Conservation (phyloP, 805 yeast genomes). For the Yarrowia alimentaria region DNA sequence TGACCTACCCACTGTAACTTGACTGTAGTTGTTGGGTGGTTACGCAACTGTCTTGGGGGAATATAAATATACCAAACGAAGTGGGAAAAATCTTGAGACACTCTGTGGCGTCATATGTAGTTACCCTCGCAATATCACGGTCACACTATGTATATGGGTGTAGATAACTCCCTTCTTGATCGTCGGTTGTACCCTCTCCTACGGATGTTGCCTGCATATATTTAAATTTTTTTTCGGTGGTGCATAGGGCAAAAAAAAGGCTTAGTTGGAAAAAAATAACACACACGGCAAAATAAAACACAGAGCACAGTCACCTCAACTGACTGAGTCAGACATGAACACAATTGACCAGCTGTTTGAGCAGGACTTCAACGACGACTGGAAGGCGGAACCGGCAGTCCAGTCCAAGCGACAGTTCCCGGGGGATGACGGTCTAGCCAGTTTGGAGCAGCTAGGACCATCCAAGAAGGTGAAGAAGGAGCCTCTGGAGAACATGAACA, state of each 20-base stretch:
- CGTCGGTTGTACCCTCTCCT: not conserved
- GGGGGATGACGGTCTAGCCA: not conserved
- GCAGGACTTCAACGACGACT: constrained; percentile 26
- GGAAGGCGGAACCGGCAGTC: constrained; percentile 2
- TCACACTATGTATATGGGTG: too few species aligned
- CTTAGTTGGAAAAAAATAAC: not conserved
- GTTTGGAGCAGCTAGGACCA: too few species aligned
- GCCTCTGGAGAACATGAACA: not conserved
- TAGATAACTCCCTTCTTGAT: too few species aligned
- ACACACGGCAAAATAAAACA: not conserved
- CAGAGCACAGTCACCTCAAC: not conserved
- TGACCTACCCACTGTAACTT: too few species aligned
- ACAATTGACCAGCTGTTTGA: constrained; percentile 28
- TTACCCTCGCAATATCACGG: too few species aligned
- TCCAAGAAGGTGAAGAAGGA: constrained; percentile 4
- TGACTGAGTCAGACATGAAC: constrained; percentile 20
- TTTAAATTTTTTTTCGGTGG: constrained; percentile 5
- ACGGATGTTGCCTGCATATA: constrained; percentile 15
- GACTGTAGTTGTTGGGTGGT: too few species aligned
- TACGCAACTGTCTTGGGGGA: too few species aligned
- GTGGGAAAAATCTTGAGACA: too few species aligned
- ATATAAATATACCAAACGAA: too few species aligned
- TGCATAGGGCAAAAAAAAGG: constrained; percentile 6
- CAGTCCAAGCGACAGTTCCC: not conserved
- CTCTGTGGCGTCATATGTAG: too few species aligned